Evolutionary conservation across 495 filamentous ascomycete species (phyloP), one percentile per base, ranked within the genome.

Genomic region (Podospora appendiculata): DNA sequence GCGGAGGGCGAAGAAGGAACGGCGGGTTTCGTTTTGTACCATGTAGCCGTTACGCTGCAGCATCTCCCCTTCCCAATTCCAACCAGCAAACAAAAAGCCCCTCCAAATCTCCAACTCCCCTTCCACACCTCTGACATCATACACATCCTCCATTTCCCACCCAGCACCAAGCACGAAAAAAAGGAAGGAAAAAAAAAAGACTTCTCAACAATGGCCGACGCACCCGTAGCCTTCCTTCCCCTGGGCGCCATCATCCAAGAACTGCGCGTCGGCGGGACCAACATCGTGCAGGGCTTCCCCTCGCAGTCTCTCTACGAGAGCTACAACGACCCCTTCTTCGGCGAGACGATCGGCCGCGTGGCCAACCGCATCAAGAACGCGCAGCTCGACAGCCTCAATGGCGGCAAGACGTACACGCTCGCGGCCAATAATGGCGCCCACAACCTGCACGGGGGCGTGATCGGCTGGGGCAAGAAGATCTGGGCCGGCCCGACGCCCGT

Each of bases 321-420:
- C 42, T 72, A 88, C 72, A 91, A 95, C 70, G 68, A 67, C 14
- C 82, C 88, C 14, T 88, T 81, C 74, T 96, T 94, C 59, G 92
- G 92, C 55, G 91, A 89, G 64, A 96, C 88, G 38, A 96, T 98
- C 62, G 92, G 92, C 17, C 87, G 92, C 33, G 80, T 93, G 9
- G 89, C 90, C 44, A 98, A 98, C 69, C 86, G 92, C 19, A 81
- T 96, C 65, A 80, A 80, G 47, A 70, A 79, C 60, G 92, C 85
- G 1, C 74, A 81, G 50, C 80, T 96, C 59, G 62, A 80, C 48
- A 72, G 75, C 16, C 68, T 96, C 44, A 96, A 95, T 67, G 83
- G 84, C 18, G 72, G 72, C 46, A 77, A 80, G 51, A 64, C 73
- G 4, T 90, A 93, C 62, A 53, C 73, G 12, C 75, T 97, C 32